A percentile compares a stretch with the other conserved stretches of the same genome.
Evolutionary conservation across 2,329 filamentous ascomycete genomes (phyloP).

Genomic region (Colletotrichum viniferum): DNA sequence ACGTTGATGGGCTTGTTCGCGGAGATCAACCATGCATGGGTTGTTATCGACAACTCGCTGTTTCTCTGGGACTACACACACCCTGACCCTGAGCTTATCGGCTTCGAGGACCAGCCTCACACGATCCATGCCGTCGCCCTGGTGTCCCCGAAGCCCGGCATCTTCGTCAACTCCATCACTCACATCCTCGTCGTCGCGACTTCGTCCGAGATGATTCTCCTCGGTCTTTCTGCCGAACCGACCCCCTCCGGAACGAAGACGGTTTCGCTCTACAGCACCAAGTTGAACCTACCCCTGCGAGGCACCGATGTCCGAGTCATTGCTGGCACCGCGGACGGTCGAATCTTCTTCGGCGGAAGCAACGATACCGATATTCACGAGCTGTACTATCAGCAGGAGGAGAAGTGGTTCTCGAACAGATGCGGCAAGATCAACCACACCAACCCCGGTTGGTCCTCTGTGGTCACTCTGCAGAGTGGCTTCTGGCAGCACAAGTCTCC

Average conservation of each 20-base stretch:
- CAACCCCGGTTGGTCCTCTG: slow-evolving; percentile 71
- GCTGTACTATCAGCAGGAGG: slow-evolving; percentile 94
- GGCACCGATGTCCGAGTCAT: slow-evolving; percentile 81
- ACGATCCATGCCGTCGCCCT: slow-evolving; percentile 92
- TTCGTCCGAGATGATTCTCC: slow-evolving; percentile 79
- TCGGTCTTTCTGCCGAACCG: slow-evolving; percentile 78
- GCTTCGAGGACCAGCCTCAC: slow-evolving; percentile 87
- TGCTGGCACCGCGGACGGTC: slow-evolving; percentile 80
- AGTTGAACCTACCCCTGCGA: slow-evolving; percentile 79
- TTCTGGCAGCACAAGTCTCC: slow-evolving; percentile 56
- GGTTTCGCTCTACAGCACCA: slow-evolving; percentile 85
- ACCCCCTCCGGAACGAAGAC: slow-evolving; percentile 72
- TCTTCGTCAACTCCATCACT: slow-evolving; percentile 86
- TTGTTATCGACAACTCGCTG: slow-evolving; percentile 91
- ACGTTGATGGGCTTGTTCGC: slow-evolving; percentile 97
- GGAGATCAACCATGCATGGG: slow-evolving; percentile 93
- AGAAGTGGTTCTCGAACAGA: slow-evolving; percentile 92
- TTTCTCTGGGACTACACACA: slow-evolving; percentile 98
- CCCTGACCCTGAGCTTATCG: slow-evolving; percentile 88
- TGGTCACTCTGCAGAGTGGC: slow-evolving; percentile 56
- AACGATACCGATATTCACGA: slow-evolving; percentile 89
- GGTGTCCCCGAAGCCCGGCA: slow-evolving; percentile 81
- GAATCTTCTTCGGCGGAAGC: slow-evolving; percentile 89
- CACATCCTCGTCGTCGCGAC: slow-evolving; percentile 91
- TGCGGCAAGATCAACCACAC: slow-evolving; percentile 91